Evolutionary conservation across 2,329 filamentous ascomycete species (phyloP).

Genomic region (Chaetomiaceae sp.): DNA sequence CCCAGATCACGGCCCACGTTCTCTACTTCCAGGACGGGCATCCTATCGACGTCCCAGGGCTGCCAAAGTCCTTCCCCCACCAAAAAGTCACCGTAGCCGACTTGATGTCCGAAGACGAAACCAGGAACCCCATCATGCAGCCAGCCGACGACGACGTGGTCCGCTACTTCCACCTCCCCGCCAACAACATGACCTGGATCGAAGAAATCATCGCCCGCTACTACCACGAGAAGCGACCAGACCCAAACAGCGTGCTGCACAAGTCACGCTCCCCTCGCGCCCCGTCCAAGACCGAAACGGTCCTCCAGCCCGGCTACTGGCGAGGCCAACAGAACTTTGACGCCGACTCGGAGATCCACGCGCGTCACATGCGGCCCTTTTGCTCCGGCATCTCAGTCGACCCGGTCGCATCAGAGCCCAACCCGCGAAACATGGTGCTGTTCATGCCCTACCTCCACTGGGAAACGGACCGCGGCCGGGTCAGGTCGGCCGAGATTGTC

Average conservation of each 20-base stretch:
- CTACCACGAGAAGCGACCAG: constrained; percentile 20
- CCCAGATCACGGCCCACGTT: constrained; percentile 18
- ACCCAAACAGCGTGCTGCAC: not conserved
- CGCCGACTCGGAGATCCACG: constrained; percentile 28
- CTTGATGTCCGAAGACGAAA: constrained; percentile 17
- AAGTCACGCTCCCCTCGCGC: not conserved
- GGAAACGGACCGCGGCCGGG: constrained; percentile 35
- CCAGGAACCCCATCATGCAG: constrained; percentile 21
- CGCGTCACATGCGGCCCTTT: constrained; percentile 35
- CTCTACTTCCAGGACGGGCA: constrained; percentile 19
- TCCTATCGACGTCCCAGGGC: constrained; percentile 10
- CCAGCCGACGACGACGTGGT: constrained; percentile 8
- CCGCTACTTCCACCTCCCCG: constrained; percentile 25
- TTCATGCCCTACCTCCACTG: constrained; percentile 36
- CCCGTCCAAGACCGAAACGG: constrained; percentile 17
- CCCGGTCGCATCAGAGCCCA: not conserved
- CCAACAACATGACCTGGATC: constrained; percentile 26
- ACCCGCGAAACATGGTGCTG: constrained; percentile 28
- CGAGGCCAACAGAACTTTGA: constrained; percentile 32
- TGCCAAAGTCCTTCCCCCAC: constrained; percentile 16
- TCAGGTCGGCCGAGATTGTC: constrained; percentile 29
- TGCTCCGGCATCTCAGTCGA: constrained; percentile 31
- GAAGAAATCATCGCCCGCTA: constrained; percentile 24
- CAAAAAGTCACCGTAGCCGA: constrained; percentile 20
- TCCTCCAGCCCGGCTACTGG: constrained; percentile 30